Conservation (phyloP, 129 eudicot species). For the Calendula officinalis region DNA sequence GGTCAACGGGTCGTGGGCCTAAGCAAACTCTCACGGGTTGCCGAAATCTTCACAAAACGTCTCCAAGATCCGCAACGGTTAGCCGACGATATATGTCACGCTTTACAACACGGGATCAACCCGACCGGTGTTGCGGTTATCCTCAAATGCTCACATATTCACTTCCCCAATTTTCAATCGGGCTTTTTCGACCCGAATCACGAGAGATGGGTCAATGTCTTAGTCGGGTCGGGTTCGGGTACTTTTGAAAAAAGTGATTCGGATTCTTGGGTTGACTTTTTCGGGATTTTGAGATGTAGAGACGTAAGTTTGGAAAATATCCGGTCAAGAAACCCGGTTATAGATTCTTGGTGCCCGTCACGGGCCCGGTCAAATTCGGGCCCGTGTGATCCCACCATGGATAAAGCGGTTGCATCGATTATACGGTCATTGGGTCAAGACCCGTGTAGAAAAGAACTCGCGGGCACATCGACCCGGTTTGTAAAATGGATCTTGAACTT, state of each 20-base stretch:
- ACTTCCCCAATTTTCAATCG: conserved; percentile 55
- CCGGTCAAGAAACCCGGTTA: conserved; percentile 12
- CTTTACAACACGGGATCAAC: conserved; percentile 70
- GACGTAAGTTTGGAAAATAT: conserved; percentile 38
- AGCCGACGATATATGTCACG: conserved; percentile 76
- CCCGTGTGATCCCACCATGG: conserved; percentile 37
- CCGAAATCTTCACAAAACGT: conserved; percentile 82
- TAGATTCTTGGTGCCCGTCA: conserved; percentile 77
- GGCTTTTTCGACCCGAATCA: conserved; percentile 48
- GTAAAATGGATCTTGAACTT: conserved; percentile 77
- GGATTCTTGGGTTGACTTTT: conserved; percentile 59
- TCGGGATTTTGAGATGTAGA: conserved; percentile 60
- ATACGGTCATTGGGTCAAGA: conserved; percentile 74
- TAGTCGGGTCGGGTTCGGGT: conserved; percentile 72
- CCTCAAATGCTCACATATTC: conserved; percentile 78
- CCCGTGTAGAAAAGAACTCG: conserved; percentile 70
- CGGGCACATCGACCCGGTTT: conserved; percentile 68
- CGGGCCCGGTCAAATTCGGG: conserved; percentile 38
- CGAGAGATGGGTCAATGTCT: conserved; percentile 43
- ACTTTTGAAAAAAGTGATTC: conserved; percentile 52
- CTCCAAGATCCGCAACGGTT: conserved; percentile 87
- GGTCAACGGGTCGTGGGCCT: conserved; percentile 90
- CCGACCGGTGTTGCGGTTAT: conserved; percentile 83
- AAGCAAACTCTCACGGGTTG: conserved; percentile 91
- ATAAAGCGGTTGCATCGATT: conserved; percentile 56